Evolutionary conservation across 2,329 filamentous ascomycete genomes (phyloP).

Genomic region (Fusarium brevicatenulatum): DNA sequence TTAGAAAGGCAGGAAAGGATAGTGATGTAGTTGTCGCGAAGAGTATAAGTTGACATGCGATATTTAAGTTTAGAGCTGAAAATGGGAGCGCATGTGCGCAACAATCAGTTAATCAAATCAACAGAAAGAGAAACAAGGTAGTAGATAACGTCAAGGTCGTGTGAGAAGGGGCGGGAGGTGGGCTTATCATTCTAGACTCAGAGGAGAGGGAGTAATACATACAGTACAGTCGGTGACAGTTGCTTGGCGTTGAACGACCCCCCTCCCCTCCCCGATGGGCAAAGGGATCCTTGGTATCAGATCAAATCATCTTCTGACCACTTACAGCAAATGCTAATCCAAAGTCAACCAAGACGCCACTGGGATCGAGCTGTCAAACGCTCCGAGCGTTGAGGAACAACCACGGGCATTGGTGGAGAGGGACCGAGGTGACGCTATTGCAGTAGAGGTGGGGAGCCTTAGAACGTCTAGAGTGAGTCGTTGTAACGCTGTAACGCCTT

Average conservation of each 20-base stretch:
- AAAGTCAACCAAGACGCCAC: conserved; percentile 24
- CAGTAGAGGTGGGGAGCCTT: conserved; percentile 12
- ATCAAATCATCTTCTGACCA: background rate
- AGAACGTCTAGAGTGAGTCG: background rate
- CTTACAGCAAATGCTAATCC: conserved; percentile 1
- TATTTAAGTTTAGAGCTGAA: conserved; percentile 6
- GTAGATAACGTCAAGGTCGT: conserved; percentile 20
- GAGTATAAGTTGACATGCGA: conserved; percentile 11
- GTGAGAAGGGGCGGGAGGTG: conserved; percentile 39
- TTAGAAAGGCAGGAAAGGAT: background rate
- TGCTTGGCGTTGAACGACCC: conserved; percentile 34
- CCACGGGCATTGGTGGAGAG: conserved; percentile 23
- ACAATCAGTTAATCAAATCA: conserved; percentile 1
- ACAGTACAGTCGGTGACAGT: conserved; percentile 27
- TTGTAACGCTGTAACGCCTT: conserved; percentile 21
- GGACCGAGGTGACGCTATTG: conserved; percentile 28
- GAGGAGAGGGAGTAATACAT: background rate
- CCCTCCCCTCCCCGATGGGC: background rate
- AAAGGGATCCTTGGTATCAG: conserved; percentile 9
- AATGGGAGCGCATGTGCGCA: background rate
- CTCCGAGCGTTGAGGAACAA: conserved; percentile 29
- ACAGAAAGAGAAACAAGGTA: conserved; percentile 7
- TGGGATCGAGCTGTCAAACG: conserved; percentile 36
- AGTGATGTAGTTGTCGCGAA: background rate
- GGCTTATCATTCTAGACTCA: conserved; percentile 39